Evolutionary conservation across 495 filamentous ascomycete genomes (phyloP).

Genomic region (Aspergillus asperescens): DNA sequence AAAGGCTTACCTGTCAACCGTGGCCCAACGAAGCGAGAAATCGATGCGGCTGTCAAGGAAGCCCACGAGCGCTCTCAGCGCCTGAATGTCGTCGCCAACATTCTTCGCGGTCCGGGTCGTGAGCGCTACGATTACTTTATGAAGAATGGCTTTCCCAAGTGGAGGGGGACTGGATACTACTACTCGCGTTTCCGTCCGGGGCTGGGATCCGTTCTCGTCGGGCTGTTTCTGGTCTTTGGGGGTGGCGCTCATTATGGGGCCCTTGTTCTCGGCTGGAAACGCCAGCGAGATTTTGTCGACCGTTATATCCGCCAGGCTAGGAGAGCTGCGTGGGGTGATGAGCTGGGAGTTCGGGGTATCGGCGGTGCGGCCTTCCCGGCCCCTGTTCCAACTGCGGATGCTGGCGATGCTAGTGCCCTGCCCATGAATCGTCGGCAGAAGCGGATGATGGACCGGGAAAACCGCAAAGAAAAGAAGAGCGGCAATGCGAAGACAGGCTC

Average conservation of each 20-base stretch:
- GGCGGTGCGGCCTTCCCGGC: slow-evolving; percentile 56
- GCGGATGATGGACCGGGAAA: slow-evolving; percentile 76
- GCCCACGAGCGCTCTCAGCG: slow-evolving; percentile 77
- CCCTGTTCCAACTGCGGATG: slow-evolving; percentile 33
- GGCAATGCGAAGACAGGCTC: slow-evolving; percentile 26
- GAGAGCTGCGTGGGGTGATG: slow-evolving; percentile 83
- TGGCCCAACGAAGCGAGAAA: slow-evolving; percentile 63
- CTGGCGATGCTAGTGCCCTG: slow-evolving; percentile 41
- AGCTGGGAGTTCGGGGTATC: slow-evolving; percentile 57
- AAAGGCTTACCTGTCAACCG: slow-evolving; percentile 63
- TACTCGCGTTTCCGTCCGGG: slow-evolving; percentile 90
- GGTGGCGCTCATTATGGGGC: slow-evolving; percentile 81
- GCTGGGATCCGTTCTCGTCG: slow-evolving; percentile 72
- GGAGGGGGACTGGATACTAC: slow-evolving; percentile 98
- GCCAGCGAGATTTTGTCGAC: slow-evolving; percentile 84
- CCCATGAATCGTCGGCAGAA: slow-evolving; percentile 82
- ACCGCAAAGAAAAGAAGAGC: slow-evolving; percentile 59
- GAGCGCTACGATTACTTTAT: slow-evolving; percentile 96
- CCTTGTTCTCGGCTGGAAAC: slow-evolving; percentile 76
- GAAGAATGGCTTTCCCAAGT: slow-evolving; percentile 86
- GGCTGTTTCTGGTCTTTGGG: slow-evolving; percentile 78
- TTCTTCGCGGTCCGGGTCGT: slow-evolving; percentile 72
- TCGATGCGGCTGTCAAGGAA: slow-evolving; percentile 67
- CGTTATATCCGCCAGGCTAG: slow-evolving; percentile 87
- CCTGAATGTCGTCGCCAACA: slow-evolving; percentile 73